Evolutionary conservation across 2,329 filamentous ascomycete genomes (phyloP), one percentile per base, ranked within the genome.

Genomic region (Xylaria sp.): DNA sequence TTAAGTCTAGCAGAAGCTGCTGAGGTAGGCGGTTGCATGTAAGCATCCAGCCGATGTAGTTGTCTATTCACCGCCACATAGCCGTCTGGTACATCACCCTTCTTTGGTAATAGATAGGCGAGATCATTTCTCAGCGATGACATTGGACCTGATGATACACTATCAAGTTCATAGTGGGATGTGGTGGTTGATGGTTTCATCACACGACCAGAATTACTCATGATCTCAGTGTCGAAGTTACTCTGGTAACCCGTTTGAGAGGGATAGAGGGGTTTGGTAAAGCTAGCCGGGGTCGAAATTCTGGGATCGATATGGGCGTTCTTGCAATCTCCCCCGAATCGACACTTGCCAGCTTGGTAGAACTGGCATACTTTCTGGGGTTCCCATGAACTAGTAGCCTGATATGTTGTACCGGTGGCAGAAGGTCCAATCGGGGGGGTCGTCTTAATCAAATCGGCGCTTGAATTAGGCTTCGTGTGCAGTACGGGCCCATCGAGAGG

Each of bases 41-140:
- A 75, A 39, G 72, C 49, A 49, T 79, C 77, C 38, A 79, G 71
- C 15, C 77, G 77, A 45, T 75, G 67, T 9, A 70, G 55, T 42
- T 68, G 63, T 22, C 44, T 39, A 58, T 78, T 79, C n/a, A 79
- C 55, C 13, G 75, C 67, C 10, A 78, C 67, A 45, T 66, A 61
- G 27, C 73, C 75, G 5, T 66, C 54, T 13, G 74, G 76, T 44
- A 79, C 73, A 5, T 76, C 66, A 17, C 68, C 50, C 51, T 71
- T 75, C 31, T 47, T 71, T 5, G 76, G 76, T 61, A 74, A 57
- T 45, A 69, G 51, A 57, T 51, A 27, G 55, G 39, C 15, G 29
- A 49, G 59, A 17, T 64, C 61, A 45, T 25, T 65, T 20, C 47
- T 61, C 27, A n/a, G 27, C 5, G 22, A 31, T 2, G 25, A 31